Percentiles rank a stretch among this genome's conserved stretches.
Conservation (phyloP, 2,329 filamentous ascomycete genomes). For the Paecilomyces niveus region DNA sequence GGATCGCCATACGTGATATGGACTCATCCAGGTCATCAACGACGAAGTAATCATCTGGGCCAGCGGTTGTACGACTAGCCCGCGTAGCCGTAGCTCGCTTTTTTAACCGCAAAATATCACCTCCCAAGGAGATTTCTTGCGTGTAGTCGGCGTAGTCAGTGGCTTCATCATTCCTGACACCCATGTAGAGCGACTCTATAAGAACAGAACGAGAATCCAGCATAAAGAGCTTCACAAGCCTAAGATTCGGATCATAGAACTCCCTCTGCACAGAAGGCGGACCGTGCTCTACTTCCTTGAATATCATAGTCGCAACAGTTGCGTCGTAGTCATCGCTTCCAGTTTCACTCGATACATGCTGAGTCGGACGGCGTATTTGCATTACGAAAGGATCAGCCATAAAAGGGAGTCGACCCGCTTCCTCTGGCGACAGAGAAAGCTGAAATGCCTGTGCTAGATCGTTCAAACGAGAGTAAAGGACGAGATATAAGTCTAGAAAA, state of each 20-base stretch:
- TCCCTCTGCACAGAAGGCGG: slow-evolving; percentile 8
- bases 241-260: slow-evolving; percentile 13
- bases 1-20: neutral
- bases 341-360: slow-evolving; percentile 5
- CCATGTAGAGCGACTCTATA: slow-evolving; percentile 27
- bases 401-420: slow-evolving; percentile 13
- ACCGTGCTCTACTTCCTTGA: slow-evolving; percentile 23
- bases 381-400: slow-evolving; percentile 29
- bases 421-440: slow-evolving; percentile 17
- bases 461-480: slow-evolving; percentile 35
- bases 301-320: slow-evolving; percentile 24
- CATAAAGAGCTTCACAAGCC: slow-evolving; percentile 30
- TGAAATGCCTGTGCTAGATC: slow-evolving; percentile 25
- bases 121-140: slow-evolving; percentile 9
- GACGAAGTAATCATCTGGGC: slow-evolving; percentile 23
- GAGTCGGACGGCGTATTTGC: slow-evolving; percentile 15
- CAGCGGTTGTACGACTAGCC: slow-evolving; percentile 4
- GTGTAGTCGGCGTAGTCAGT: neutral
- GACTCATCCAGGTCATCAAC: slow-evolving; percentile 32
- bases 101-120: slow-evolving; percentile 15
- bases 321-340: neutral
- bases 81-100: slow-evolving; percentile 10
- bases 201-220: slow-evolving; percentile 25
- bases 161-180: slow-evolving; percentile 5
- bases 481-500: slow-evolving; percentile 27